Evolutionary conservation across 108 stramenopile genomes (phyloP).

Genomic region (Pseudonitzschia delicatissima): DNA sequence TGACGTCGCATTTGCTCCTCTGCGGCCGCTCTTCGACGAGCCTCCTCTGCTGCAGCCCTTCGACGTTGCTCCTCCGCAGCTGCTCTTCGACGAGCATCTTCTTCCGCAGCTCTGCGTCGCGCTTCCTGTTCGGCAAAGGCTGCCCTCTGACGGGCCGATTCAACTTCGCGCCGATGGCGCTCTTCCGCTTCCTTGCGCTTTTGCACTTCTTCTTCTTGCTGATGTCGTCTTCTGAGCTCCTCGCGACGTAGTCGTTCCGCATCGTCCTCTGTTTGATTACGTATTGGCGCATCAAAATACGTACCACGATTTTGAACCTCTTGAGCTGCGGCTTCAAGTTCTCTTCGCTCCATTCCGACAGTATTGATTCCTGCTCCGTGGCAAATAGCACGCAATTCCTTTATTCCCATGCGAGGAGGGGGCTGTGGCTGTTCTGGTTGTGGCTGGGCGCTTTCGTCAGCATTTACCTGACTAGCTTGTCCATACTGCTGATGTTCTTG

Average conservation of each 20-base stretch:
- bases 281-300: constrained; percentile 12
- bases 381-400: constrained; percentile 76
- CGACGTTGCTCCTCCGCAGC: constrained; percentile 15
- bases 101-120: constrained; percentile 18
- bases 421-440: not conserved
- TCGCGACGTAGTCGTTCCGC: constrained; percentile 15
- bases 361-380: constrained; percentile 81
- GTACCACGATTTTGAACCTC: constrained; percentile 45
- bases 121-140: constrained; percentile 14
- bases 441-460: not conserved
- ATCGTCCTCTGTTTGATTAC: not conserved
- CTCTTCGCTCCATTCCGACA: constrained; percentile 77
- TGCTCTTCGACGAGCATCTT: constrained; percentile 8
- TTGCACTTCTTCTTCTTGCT: constrained; percentile 37
- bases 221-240: constrained; percentile 13
- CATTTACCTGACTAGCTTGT: not conserved
- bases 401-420: constrained; percentile 46
- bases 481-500: constrained; percentile 8
- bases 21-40: constrained; percentile 9
- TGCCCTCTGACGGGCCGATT: constrained; percentile 21
- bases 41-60: constrained; percentile 13
- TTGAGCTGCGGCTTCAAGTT: constrained; percentile 62
- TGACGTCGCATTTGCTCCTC: constrained; percentile 20
- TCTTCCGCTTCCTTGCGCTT: constrained; percentile 29
- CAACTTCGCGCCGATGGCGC: constrained; percentile 30